These are phyloP conservation scores for Yarrowia sp. DNA, from an alignment of 805 yeast species.

Conservation along the genomic window DNA sequence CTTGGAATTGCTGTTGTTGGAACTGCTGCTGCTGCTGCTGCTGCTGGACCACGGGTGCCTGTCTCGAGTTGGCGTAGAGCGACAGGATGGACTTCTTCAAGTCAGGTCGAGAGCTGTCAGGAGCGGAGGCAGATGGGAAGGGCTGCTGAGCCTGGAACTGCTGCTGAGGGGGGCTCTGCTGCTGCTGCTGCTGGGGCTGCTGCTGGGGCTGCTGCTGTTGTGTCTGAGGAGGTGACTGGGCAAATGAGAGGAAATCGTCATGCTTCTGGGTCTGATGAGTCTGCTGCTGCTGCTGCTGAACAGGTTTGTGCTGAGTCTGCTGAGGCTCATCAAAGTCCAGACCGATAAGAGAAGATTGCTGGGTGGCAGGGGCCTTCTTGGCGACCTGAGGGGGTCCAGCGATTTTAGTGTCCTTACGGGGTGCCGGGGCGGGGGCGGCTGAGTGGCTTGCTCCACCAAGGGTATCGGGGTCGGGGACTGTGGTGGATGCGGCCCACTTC, in stretches of 20 bases:
- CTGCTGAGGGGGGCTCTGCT: conserved; percentile 40
- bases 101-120: conserved; percentile 67
- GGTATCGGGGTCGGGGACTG: conserved; percentile 66
- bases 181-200: conserved; percentile 33
- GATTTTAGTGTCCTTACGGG: conserved; percentile 25
- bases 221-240: conserved; percentile 40
- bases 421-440: conserved; percentile 33
- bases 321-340: conserved; percentile 44
- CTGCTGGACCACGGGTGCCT: conserved; percentile 26
- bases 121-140: conserved; percentile 42
- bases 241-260: conserved; percentile 25
- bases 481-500: conserved; percentile 74
- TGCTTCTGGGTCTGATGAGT: conserved; percentile 40
- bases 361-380: conserved; percentile 38
- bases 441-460: conserved; percentile 43
- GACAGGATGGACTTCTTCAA: conserved; percentile 91
- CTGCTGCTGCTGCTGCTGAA: conserved; percentile 25
- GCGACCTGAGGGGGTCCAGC: conserved; percentile 29
- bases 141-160: conserved; percentile 42
- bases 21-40: conserved; percentile 35
- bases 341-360: conserved; percentile 42
- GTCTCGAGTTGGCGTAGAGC: conserved; percentile 63
- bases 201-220: conserved; percentile 43
- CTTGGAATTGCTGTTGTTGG: conserved; percentile 22
- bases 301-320: conserved; percentile 39